Base-by-base conservation (phyloP, 306 rosid species). In the Medicago ruthenica region DNA sequence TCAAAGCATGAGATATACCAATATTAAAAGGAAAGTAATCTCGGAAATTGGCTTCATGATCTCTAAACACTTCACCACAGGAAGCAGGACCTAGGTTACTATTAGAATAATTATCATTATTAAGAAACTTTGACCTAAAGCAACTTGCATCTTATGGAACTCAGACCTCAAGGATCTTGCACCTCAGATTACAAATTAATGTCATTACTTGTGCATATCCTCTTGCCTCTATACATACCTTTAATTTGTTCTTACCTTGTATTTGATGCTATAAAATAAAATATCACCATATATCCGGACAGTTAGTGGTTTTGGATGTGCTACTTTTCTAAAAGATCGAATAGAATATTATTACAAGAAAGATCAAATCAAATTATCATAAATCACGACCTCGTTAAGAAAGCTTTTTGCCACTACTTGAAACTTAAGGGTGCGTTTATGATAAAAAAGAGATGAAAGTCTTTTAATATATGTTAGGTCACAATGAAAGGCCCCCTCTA, bases 261-360 rank as follows among this genome's bases (percentile, higher is more conserved):
- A 79, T 70, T 63, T 31, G 71, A 70, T 79, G 63, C 75, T 59
- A 59, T 80, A 40, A 76, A 62, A 67, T 20, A 42, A 80, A 57
- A 75, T 75, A 83, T 61, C 73, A 74, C 80, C 51, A 61, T 61
- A 67, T 67, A 68, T 84, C 85, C 11, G 79, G 53, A 70, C 64
- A 76, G 13, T 10, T 61, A 10, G 74, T 53, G 59, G 37, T 64
- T 72, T 53, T 75, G 14, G 27, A 54, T 40, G 22, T 48, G 45
- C n/a, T 60, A 4, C 54, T 34, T 76, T 17, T 59, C 39, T 63
- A 36, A 73, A 80, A 73, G 83, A 71, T 63, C 4, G 21, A 77
- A 84, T 15, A 54, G 80, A 69, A 84, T 73, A 80, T 16, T 45
- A 76, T 54, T 77, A 20, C 79, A 34, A 34, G 41, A 15, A 17